Base-by-base conservation (phyloP, 208 protist genomes). In the Trypanosoma lewisi region DNA sequence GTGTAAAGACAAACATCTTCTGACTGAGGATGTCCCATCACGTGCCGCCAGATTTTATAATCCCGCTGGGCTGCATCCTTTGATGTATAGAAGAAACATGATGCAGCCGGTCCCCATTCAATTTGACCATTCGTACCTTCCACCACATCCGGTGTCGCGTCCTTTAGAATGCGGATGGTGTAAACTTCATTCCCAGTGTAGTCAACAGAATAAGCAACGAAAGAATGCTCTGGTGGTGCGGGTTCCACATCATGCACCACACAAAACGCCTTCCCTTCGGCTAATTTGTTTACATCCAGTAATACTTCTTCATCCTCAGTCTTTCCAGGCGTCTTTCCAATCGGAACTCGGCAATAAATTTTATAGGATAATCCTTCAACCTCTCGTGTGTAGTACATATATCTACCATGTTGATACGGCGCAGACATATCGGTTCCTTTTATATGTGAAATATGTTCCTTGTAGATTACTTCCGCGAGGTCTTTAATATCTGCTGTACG, bases 401-500 rank as follows among this genome's bases (percentile, higher is more conserved):
- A 96, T 9, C 68, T 54, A 47, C 78, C 83, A 63, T 94, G 30
- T 16, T 64, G 19, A 64, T 90, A 94, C 36, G 87, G 83, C 8
- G 87, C 85, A 1, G 78, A 84, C 68, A 82, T 83, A 68, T 90
- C 82, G 16, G 83, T 91, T 62, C 94, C 90, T 59, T 96, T 48
- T 57, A 96, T 89, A 74, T 94, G 87, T 39, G 83, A 85, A 41
- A 94, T 83, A 70, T 94, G 82, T 74, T 96, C 87, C 5, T 82
- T 65, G 74, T 91, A 96, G 54, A 96, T 80, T 12, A 59, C 62
- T 19, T 90, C 81, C 11, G 69, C 59, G 33, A 96, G 75, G 45
- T 75, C 67, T 41, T 63, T 49, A 34, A 87, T 70, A 64, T 91
- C 83, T 19, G 55, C 68, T n/a, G 77, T 93, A 62, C 79, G 68